Percentiles rank a stretch among this genome's conserved stretches.
Evolutionary conservation across 352 stramenopile genomes (phyloP).

Genomic region (Peronospora destructor): DNA sequence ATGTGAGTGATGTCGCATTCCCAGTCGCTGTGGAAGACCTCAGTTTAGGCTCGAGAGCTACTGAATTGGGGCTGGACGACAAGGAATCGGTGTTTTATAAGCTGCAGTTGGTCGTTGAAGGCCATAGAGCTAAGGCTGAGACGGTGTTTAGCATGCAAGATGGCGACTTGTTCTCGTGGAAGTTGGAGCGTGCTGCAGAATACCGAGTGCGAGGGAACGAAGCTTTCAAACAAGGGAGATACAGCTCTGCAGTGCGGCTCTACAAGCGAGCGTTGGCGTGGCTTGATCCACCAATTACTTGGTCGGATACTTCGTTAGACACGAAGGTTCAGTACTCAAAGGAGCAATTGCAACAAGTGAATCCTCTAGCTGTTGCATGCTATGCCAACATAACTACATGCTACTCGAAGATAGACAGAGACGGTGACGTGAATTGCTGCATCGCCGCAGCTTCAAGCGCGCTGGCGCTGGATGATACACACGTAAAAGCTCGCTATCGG

Average conservation of each 20-base stretch:
- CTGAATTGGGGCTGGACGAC: slow-evolving; percentile 14
- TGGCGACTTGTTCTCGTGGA: slow-evolving; percentile 46
- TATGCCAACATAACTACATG: slow-evolving; percentile 60
- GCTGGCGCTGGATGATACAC: slow-evolving; percentile 33
- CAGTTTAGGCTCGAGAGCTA: slow-evolving; percentile 16
- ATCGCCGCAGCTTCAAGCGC: slow-evolving; percentile 44
- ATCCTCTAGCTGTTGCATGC: slow-evolving; percentile 37
- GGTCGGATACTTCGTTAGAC: slow-evolving; percentile 13
- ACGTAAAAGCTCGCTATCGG: slow-evolving; percentile 60
- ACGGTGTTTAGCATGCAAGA: not conserved
- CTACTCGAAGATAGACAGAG: slow-evolving; percentile 38
- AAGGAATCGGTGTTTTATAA: slow-evolving; percentile 25
- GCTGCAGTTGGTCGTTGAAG: slow-evolving; percentile 20
- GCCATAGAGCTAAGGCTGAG: not conserved
- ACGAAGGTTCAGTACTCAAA: slow-evolving; percentile 33
- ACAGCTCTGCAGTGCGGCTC: slow-evolving; percentile 26
- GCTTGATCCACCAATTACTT: slow-evolving; percentile 38
- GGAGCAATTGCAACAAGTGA: slow-evolving; percentile 29
- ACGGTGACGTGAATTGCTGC: slow-evolving; percentile 31
- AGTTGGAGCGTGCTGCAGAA: slow-evolving; percentile 35
- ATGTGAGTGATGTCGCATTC: slow-evolving; percentile 14
- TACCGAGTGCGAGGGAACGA: slow-evolving; percentile 52
- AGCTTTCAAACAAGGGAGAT: slow-evolving; percentile 38
- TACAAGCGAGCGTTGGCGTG: slow-evolving; percentile 52
- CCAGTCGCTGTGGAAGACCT: slow-evolving; percentile 26